These are phyloP conservation scores for Megacollybia marginata DNA, from an alignment of 768 basidiomycete genomes.

Conservation along the genomic window DNA sequence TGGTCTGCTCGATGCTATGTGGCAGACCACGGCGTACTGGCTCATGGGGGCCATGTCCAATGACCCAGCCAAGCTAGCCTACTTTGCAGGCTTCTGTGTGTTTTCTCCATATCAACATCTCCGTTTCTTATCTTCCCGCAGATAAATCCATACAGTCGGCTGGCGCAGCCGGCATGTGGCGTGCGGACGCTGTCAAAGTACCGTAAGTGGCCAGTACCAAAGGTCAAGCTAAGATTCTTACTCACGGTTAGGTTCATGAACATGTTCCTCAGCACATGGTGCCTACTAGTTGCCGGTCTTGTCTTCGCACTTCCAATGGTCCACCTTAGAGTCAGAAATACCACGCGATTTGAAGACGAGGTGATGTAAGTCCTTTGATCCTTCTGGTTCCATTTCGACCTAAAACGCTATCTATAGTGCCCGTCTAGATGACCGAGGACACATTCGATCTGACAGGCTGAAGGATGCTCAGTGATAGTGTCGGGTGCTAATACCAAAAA, in stretches of 20 bases:
- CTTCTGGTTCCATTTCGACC: background rate
- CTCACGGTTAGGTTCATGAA: conserved; percentile 34
- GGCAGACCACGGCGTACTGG: conserved; percentile 82
- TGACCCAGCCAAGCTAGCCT: conserved; percentile 69
- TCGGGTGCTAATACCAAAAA: too few species aligned
- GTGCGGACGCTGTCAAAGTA: conserved; percentile 51
- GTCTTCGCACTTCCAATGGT: conserved; percentile 71
- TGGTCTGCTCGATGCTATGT: conserved; percentile 74
- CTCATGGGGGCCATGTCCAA: conserved; percentile 84
- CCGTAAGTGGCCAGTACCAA: conserved; percentile 41
- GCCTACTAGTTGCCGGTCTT: conserved; percentile 57
- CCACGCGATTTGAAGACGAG: conserved; percentile 45
- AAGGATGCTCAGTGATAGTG: too few species aligned
- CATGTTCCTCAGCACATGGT: conserved; percentile 70
- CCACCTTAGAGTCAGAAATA: conserved; percentile 58
- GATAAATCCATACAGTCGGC: conserved; percentile 76
- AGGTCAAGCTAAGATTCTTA: conserved; percentile 5
- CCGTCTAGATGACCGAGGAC: conserved; percentile 3
- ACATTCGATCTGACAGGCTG: background rate
- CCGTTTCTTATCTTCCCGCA: conserved; percentile 10
- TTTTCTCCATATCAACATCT: conserved; percentile 6
- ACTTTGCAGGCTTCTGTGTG: conserved; percentile 79
- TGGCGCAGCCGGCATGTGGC: conserved; percentile 68
- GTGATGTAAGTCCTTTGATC: conserved; percentile 34
- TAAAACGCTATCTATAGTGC: background rate